Conservation (phyloP, 495 filamentous ascomycete genomes). For the Podospora australis region DNA sequence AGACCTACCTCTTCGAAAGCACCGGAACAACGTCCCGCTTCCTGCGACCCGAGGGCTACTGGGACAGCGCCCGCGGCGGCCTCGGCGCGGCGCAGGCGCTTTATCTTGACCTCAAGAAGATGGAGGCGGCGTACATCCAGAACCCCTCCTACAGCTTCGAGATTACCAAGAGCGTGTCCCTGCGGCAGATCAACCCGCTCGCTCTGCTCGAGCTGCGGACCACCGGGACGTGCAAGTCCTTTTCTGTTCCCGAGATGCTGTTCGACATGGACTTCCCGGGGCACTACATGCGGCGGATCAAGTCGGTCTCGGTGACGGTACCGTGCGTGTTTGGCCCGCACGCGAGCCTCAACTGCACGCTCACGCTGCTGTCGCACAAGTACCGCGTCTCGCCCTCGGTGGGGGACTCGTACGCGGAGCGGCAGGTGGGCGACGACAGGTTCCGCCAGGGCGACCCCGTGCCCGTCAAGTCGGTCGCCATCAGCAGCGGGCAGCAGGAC, state of each 20-base stretch:
- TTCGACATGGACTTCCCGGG: slow-evolving; percentile 42
- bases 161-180: not conserved
- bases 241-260: slow-evolving; percentile 27
- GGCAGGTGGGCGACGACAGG: not conserved
- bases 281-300: slow-evolving; percentile 36
- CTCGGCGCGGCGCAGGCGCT: not conserved
- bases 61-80: not conserved
- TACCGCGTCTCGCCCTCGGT: not conserved
- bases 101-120: not conserved
- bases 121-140: not conserved
- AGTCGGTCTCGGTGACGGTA: slow-evolving; percentile 14
- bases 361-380: not conserved
- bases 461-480: slow-evolving; percentile 24
- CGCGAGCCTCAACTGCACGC: not conserved
- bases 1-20: not conserved
- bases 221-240: not conserved
- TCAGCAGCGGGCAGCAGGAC: slow-evolving; percentile 21
- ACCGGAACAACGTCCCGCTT: not conserved
- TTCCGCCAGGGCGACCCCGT: slow-evolving; percentile 15
- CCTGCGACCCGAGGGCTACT: not conserved
- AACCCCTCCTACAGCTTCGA: not conserved
- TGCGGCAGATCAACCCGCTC: not conserved
- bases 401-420: not conserved
- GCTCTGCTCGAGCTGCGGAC: not conserved
- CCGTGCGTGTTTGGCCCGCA: slow-evolving; percentile 17